A percentile compares a stretch with the other conserved stretches of the same genome.
These are phyloP conservation scores for Primulina tabacum DNA, from an alignment of 257 asterid species.

Conservation along the genomic window DNA sequence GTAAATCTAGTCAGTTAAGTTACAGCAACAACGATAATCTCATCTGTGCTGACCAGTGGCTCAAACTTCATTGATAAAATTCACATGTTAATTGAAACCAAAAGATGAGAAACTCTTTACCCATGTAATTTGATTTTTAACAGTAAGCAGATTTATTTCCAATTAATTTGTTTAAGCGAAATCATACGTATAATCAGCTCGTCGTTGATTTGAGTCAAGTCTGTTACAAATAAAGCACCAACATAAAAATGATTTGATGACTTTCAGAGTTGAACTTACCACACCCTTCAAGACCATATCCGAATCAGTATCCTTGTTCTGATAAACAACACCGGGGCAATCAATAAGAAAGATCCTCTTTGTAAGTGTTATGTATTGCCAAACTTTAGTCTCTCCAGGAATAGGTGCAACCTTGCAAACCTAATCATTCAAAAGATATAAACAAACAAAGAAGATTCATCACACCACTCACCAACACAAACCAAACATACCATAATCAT, in stretches of 20 bases:
- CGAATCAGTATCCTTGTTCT: conserved; percentile 74
- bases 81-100: background rate
- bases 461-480: background rate
- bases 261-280: conserved; percentile 45
- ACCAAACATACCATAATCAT: background rate
- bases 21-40: no score
- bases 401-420: conserved; percentile 98
- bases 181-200: background rate
- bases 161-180: background rate
- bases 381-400: conserved; percentile 97
- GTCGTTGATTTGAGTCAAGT: conserved; percentile 2
- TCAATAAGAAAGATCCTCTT: conserved; percentile 87
- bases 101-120: background rate
- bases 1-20: background rate
- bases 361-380: conserved; percentile 96
- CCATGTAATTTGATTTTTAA: background rate
- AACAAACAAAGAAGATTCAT: background rate
- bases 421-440: conserved; percentile 32
- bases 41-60: background rate
- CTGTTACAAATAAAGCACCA: conserved; percentile 11
- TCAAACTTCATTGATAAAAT: background rate
- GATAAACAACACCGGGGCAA: conserved; percentile 97
- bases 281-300: conserved; percentile 97
- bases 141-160: background rate
- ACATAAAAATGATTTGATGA: conserved; percentile 16